Percentiles rank a stretch among this genome's conserved stretches.
These are phyloP conservation scores for Bolboschoenus planiculmis DNA, from an alignment of 176 grass and related monocot species.

Conservation along the genomic window DNA sequence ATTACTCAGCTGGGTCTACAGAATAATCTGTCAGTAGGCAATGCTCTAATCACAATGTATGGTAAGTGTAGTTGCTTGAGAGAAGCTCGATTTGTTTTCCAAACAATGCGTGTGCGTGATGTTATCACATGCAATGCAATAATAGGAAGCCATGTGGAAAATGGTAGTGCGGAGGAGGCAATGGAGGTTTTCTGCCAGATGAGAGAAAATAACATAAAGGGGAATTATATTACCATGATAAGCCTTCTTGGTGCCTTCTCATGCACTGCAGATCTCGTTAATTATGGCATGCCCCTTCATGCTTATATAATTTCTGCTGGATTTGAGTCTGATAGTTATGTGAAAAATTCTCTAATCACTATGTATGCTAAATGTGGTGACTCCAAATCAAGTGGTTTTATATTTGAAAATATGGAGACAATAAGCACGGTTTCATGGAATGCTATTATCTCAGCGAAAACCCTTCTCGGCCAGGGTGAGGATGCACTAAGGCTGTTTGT, in stretches of 20 bases:
- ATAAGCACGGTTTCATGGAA: slow-evolving; percentile 69
- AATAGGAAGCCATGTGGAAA: too few species aligned
- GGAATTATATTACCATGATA: slow-evolving; percentile 74
- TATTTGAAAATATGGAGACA: slow-evolving; percentile 43
- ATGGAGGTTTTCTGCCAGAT: too few species aligned
- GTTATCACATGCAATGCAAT: too few species aligned
- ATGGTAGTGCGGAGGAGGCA: too few species aligned
- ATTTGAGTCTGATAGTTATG: slow-evolving; percentile 57
- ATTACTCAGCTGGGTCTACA: too few species aligned
- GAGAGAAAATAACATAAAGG: too few species aligned
- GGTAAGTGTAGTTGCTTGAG: too few species aligned
- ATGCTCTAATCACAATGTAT: too few species aligned
- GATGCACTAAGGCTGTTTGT: slow-evolving; percentile 64
- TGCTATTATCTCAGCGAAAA: slow-evolving; percentile 63
- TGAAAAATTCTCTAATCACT: slow-evolving; percentile 73
- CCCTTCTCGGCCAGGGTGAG: slow-evolving; percentile 61
- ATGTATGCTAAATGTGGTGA: slow-evolving; percentile 83
- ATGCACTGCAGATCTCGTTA: slow-evolving; percentile 31
- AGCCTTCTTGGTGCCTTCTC: slow-evolving; percentile 50
- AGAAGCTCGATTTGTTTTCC: too few species aligned
- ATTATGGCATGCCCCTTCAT: slow-evolving; percentile 57
- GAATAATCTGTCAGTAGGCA: too few species aligned
- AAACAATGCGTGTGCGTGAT: too few species aligned
- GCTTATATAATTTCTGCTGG: slow-evolving; percentile 49
- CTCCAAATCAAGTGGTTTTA: slow-evolving; percentile 51